A percentile compares a stretch with the other conserved stretches of the same genome.
These are phyloP conservation scores for Escallonia herrerae DNA, from an alignment of 129 eudicot genomes.

Conservation along the genomic window DNA sequence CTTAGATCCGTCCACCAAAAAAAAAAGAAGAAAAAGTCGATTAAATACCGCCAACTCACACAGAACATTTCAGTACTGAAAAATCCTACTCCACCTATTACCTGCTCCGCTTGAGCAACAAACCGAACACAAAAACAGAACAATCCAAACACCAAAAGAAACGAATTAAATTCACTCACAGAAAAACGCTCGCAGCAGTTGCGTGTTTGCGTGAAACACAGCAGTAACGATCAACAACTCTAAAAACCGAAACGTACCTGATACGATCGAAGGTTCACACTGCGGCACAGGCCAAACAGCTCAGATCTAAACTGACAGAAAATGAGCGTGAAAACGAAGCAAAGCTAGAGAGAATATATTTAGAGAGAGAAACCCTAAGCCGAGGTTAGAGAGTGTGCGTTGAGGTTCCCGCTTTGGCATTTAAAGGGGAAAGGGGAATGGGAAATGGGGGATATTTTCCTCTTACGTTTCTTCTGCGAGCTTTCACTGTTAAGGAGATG, in stretches of 20 bases:
- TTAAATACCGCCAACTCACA: neutral
- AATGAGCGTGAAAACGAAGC: constrained; percentile 17
- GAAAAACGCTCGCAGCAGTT: neutral
- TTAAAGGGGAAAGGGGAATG: neutral
- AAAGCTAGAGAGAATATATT: neutral
- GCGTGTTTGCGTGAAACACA: neutral
- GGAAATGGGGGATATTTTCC: neutral
- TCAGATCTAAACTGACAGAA: constrained; percentile 25
- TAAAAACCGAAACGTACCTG: constrained; percentile 9
- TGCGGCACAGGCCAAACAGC: constrained; percentile 12
- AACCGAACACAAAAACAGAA: neutral
- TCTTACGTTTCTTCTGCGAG: neutral
- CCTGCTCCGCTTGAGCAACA: neutral
- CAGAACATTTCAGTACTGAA: neutral
- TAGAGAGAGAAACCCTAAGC: constrained; percentile 21
- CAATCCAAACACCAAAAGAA: neutral
- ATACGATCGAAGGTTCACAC: neutral
- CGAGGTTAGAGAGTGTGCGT: neutral
- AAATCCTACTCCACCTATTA: too few relatives aligned
- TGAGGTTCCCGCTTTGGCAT: constrained; percentile 14
- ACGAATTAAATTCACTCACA: neutral
- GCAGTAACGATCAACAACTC: neutral
- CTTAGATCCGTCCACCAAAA: too few relatives aligned
- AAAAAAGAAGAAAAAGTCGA: too few relatives aligned
- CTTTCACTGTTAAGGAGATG: neutral